Evolutionary conservation across 192 early-diverging fungal genomes (phyloP).

Genomic region (Backusella tuberculispora): DNA sequence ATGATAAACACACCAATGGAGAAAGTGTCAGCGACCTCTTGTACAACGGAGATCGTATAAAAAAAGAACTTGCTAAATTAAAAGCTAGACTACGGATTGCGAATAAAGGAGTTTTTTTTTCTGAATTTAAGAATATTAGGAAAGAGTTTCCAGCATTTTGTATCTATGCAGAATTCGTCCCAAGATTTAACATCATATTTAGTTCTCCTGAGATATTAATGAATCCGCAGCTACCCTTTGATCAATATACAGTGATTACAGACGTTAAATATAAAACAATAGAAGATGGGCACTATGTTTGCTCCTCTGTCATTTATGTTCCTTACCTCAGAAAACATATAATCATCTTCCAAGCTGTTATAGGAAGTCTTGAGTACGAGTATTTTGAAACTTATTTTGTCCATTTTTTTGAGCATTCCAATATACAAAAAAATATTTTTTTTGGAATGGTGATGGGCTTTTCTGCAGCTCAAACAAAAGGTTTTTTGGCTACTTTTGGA

Average conservation of each 20-base stretch:
- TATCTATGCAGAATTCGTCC: no score
- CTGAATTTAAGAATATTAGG: no score
- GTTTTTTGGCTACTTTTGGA: background rate
- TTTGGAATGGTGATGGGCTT: background rate
- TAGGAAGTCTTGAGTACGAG: background rate
- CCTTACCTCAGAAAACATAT: background rate
- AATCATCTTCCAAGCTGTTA: background rate
- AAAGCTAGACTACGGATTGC: no score
- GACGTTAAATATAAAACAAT: background rate
- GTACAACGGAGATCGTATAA: no score
- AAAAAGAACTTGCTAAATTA: no score
- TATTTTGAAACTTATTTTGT: background rate
- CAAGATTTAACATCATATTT: no score
- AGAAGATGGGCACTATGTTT: background rate
- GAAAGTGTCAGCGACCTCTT: no score
- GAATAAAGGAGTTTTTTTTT: no score
- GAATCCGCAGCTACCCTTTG: background rate
- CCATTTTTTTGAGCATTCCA: background rate
- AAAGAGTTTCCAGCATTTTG: no score
- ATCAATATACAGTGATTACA: background rate
- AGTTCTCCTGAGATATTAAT: background rate
- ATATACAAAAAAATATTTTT: background rate
- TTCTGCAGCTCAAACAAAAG: background rate
- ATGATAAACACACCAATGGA: no score
- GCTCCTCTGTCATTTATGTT: background rate